phyloP scores from a whole-genome alignment of 2,329 filamentous ascomycete genomes.

The Xylariaceae sp. region DNA sequence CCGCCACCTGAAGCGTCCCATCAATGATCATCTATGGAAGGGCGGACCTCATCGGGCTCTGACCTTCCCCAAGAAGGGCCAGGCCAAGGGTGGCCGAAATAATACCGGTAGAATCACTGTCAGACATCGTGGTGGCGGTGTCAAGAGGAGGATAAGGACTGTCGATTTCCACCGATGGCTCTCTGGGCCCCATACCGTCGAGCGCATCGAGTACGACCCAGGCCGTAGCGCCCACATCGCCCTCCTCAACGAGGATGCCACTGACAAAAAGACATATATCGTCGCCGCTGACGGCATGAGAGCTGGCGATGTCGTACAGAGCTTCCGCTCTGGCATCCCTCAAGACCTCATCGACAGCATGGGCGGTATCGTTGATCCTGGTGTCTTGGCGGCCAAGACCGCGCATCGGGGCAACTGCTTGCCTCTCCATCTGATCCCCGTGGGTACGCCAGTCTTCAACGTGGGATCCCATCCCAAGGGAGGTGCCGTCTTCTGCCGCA shows the following conservation, averaged over 20 bases:
- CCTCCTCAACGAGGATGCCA: constrained; percentile 70
- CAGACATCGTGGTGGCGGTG: constrained; percentile 86
- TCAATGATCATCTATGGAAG: constrained; percentile 97
- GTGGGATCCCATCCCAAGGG: constrained; percentile 73
- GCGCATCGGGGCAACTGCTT: constrained; percentile 93
- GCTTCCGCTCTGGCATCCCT: constrained; percentile 86
- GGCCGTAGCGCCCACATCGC: constrained; percentile 92
- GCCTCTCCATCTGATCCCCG: constrained; percentile 90
- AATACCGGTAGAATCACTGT: constrained; percentile 81
- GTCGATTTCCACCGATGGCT: constrained; percentile 81
- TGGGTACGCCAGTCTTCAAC: constrained; percentile 90
- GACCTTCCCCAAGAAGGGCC: constrained; percentile 89
- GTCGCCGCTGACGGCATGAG: constrained; percentile 92
- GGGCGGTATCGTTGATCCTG: constrained; percentile 89
- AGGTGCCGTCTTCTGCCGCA: constrained; percentile 86
- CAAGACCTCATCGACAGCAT: constrained; percentile 82
- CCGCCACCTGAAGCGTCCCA: constrained; percentile 83
- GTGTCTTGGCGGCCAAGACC: constrained; percentile 92
- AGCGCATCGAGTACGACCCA: constrained; percentile 94
- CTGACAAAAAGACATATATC: constrained; percentile 79
- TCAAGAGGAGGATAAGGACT: constrained; percentile 84
- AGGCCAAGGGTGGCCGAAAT: constrained; percentile 89
- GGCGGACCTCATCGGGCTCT: constrained; percentile 77
- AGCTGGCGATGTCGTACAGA: constrained; percentile 86
- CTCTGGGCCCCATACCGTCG: constrained; percentile 80